A percentile compares a stretch with the other conserved stretches of the same genome.
Conservation (phyloP, 2,329 filamentous ascomycete species). For the Colletotrichum chrysophilum region DNA sequence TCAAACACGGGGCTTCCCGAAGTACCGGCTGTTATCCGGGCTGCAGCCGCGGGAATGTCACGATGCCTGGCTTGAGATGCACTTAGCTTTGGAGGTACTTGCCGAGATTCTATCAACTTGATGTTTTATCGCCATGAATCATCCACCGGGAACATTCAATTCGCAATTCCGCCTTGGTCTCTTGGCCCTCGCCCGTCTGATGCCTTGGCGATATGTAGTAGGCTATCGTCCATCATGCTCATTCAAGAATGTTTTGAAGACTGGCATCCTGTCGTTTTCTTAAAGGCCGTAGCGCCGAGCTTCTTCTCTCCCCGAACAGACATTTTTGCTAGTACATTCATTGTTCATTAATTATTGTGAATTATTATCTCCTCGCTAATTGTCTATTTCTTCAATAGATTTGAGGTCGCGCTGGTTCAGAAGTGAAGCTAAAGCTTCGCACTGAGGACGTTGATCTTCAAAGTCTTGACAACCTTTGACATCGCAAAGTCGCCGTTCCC, state of each 20-base stretch:
- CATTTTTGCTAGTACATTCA: not conserved
- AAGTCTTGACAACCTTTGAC: accelerated
- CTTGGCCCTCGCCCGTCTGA: not conserved
- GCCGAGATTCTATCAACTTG: not conserved
- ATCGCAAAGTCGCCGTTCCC: not conserved
- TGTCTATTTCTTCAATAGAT: too few species aligned
- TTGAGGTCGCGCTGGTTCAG: too few species aligned
- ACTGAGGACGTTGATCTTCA: not conserved
- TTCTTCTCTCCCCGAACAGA: not conserved
- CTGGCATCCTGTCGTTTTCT: not conserved
- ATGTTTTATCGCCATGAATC: not conserved
- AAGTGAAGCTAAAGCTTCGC: not conserved
- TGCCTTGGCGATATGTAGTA: not conserved
- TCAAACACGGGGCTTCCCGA: not conserved
- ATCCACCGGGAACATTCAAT: not conserved
- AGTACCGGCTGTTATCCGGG: not conserved
- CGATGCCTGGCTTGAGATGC: not conserved
- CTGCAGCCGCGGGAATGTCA: not conserved
- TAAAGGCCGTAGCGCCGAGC: not conserved
- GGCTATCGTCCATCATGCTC: not conserved
- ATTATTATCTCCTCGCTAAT: not conserved
- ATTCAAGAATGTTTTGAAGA: too few species aligned
- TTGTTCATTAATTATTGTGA: accelerated
- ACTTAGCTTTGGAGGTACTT: not conserved
- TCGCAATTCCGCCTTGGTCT: not conserved